Evolutionary conservation across 1,284 basidiomycete genomes (phyloP), one percentile per base, ranked within the genome.

Genomic region (Austroboletus rostrupii): DNA sequence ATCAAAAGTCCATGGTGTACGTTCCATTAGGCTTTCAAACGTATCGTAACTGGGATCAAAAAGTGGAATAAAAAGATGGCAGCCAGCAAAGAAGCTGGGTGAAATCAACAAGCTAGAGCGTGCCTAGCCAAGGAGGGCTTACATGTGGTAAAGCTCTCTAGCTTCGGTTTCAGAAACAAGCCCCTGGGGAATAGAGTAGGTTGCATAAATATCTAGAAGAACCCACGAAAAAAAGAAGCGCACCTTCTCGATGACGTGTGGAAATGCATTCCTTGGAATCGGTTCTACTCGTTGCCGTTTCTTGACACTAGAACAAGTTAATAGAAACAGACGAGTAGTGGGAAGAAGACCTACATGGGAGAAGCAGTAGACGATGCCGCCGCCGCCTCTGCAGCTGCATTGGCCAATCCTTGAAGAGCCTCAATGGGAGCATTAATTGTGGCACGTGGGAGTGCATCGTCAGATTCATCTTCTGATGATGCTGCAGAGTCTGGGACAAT

Each of bases 1-100:
- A 66, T 92, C 89, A 68, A 92, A 92, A 47, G 92, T 94, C 83
- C 93, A 97, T 3, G 93, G 93, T 5, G 89, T 90, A 54, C 92
- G 85, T 64, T 92, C 91, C 73, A 87, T 86, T 55, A 92, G 78
- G 56, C 84, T 84, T 66, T 95, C 92, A 71, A 91, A 94, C 2
- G 89, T 90, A 75, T 97, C 92, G 68, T 92, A 94, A 50, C 77
- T 75, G 28, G 90, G 87, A 71, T 95, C 92, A 74, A 93, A 95
- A 45, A 95, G 77, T 37, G 92, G 92, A 53, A 96, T 92, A 74
- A 96, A 96, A 65, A 95, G 81, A 72, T 96, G 90, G 70, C 92
- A 96, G 48, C 93, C 93, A 49, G 88, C 86, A 74, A 96, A 96
- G 77, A 97, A 97, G 61, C 91, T 94, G 72, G 62, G 57, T 60